phyloP scores from a whole-genome alignment of 2,329 filamentous ascomycete species.

The Clarireedia hainanense region DNA sequence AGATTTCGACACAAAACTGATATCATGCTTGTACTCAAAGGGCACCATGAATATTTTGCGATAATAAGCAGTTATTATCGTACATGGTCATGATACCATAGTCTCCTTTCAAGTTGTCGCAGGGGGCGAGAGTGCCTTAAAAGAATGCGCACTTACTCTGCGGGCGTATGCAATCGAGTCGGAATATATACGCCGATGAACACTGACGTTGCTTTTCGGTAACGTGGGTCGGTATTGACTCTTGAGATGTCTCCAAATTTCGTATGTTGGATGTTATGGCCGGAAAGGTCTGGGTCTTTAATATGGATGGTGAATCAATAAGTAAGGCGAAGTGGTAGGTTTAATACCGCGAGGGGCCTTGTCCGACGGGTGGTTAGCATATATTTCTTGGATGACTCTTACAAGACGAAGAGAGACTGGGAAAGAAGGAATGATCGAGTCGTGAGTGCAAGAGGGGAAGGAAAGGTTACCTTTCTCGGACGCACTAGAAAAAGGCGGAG shows the following conservation, averaged over 20 bases:
- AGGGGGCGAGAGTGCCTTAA: constrained; percentile 5
- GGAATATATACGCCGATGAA: background rate
- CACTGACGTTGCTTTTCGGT: background rate
- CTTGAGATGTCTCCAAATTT: background rate
- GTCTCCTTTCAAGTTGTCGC: background rate
- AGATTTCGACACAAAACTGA: background rate
- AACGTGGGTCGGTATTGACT: background rate
- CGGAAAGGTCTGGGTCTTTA: constrained; percentile 2
- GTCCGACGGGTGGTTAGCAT: background rate
- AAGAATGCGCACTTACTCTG: constrained; percentile 18
- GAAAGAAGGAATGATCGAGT: constrained; percentile 1
- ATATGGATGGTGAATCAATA: background rate
- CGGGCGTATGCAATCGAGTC: constrained; percentile 11
- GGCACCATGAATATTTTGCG: background rate
- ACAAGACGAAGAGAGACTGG: background rate
- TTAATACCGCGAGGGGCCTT: constrained; percentile 5
- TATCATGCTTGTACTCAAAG: background rate
- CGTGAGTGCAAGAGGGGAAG: constrained; percentile 9
- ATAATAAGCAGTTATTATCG: background rate
- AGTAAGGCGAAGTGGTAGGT: constrained; percentile 2
- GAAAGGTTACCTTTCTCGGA: constrained; percentile 13
- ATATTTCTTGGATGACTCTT: background rate
- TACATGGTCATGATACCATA: background rate
- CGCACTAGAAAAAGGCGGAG: constrained; percentile 13
- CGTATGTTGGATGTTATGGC: background rate